A percentile compares a stretch with the other conserved stretches of the same genome.
These are phyloP conservation scores for Xenosphaeropsis pyriputrescens DNA, from an alignment of 2,329 filamentous ascomycete species.

Conservation along the genomic window DNA sequence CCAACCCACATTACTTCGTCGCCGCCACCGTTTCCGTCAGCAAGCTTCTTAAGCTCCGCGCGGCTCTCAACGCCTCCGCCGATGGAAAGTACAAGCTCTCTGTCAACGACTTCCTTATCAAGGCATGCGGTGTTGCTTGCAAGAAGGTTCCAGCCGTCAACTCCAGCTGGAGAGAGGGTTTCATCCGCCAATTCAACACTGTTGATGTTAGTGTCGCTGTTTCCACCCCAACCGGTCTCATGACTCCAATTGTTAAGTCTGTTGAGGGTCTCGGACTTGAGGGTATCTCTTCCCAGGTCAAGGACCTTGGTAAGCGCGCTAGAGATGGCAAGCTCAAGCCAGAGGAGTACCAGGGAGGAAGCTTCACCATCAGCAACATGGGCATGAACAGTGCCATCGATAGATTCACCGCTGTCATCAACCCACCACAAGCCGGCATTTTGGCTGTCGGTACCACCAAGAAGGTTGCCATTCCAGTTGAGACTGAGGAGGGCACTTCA, in stretches of 20 bases:
- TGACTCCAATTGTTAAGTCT: conserved; percentile 91
- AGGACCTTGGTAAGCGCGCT: conserved; percentile 93
- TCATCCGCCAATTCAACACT: conserved; percentile 84
- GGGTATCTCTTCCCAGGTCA: conserved; percentile 77
- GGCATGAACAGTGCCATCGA: conserved; percentile 97
- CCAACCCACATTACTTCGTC: conserved; percentile 98
- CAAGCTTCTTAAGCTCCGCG: conserved; percentile 92
- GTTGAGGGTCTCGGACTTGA: conserved; percentile 79
- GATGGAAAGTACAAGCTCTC: conserved; percentile 97
- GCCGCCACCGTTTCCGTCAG: conserved; percentile 78
- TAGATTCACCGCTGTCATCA: conserved; percentile 96
- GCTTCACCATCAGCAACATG: conserved; percentile 99
- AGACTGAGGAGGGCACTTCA: conserved; percentile 64
- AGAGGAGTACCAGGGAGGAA: conserved; percentile 97
- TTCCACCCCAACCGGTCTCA: conserved; percentile 81
- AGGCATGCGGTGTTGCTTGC: conserved; percentile 78
- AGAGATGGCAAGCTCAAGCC: conserved; percentile 98
- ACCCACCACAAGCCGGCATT: conserved; percentile 93
- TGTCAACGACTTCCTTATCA: conserved; percentile 99
- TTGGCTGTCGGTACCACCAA: conserved; percentile 87
- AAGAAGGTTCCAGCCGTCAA: conserved; percentile 93
- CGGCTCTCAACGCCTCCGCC: conserved; percentile 76
- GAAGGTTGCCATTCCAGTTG: conserved; percentile 83
- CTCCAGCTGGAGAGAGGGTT: conserved; percentile 81
- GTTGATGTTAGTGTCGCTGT: conserved; percentile 95